phyloP scores from a whole-genome alignment of 345 rosid species.

The Eucalyptus regnans region DNA sequence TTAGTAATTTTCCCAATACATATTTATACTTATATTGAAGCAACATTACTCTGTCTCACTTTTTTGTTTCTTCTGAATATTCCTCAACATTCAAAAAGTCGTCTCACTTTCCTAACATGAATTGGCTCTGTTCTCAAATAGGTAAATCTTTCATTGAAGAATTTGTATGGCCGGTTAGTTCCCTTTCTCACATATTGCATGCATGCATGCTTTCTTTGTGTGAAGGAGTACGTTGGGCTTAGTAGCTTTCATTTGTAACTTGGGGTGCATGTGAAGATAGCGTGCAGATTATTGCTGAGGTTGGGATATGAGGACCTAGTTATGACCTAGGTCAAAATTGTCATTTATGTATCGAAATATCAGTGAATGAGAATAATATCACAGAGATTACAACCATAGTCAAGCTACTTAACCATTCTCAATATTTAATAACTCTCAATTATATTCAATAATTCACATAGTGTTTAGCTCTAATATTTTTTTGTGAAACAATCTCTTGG shows the following conservation, averaged over 20 bases:
- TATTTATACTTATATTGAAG: too few relatives aligned
- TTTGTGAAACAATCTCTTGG: fast-evolving
- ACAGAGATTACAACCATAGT: fast-evolving
- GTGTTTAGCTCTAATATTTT: too few relatives aligned
- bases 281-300: neutral
- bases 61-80: too few relatives aligned
- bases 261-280: neutral
- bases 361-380: too few relatives aligned
- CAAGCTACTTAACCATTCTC: too few relatives aligned
- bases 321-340: too few relatives aligned
- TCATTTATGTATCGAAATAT: too few relatives aligned
- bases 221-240: neutral
- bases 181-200: fast-evolving
- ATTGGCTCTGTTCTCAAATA: neutral
- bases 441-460: too few relatives aligned
- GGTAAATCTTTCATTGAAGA: neutral
- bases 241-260: too few relatives aligned
- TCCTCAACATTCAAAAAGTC: too few relatives aligned
- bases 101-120: neutral
- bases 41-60: too few relatives aligned
- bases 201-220: neutral
- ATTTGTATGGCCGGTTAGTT: neutral
- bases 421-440: neutral
- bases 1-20: too few relatives aligned
- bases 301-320: neutral